Base-by-base conservation (phyloP, 2,329 filamentous ascomycete genomes). In the Helotiales sp. region DNA sequence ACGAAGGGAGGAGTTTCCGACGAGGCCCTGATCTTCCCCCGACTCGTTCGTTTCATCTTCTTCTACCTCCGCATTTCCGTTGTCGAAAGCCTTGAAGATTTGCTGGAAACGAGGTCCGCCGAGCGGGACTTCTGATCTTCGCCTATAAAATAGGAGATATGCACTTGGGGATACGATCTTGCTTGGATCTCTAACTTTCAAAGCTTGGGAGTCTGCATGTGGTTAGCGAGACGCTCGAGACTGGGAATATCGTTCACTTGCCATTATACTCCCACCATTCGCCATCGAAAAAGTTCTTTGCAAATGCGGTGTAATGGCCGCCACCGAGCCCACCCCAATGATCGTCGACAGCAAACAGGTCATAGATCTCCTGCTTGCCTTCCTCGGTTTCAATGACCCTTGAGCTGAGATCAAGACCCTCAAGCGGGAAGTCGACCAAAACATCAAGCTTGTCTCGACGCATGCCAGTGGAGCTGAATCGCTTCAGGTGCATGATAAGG, bases 211-310 rank as follows among this genome's bases (percentile, higher is more conserved):
- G 74, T 97, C 93, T 96, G 67, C 15, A 15, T 34, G 17, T 19
- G 13, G 66, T 87, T 72, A 86, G 78, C 65, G 59, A 10, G 27
- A 12, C 47, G 5, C 33, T n/a, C 19, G 22, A 46, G 19, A 15
- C 27, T 42, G 5, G 19, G 22, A 4, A 15, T n/a, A 50, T n/a
- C 15, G 10, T 10, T 9, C 6, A 75, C 87, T 75, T 79, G 95
- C 93, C 93, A 73, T 99, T 98, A 73, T 96, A 98, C 66, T 96
- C 90, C 73, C 97, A 97, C 95, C 95, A 99, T 72, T 89, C 81
- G 57, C 83, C 83, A 69, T 96, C 91, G 60, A 90, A 80, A 74
- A 96, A 97, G 72, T 96, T 98, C 77, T 91, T 93, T 36, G 92
- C 93, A 73, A 87, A 93, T 27, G 95, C 95, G 19, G 93, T 98